Base-by-base conservation (phyloP, 139 green algal genomes). In the Nannochloris sp. region DNA sequence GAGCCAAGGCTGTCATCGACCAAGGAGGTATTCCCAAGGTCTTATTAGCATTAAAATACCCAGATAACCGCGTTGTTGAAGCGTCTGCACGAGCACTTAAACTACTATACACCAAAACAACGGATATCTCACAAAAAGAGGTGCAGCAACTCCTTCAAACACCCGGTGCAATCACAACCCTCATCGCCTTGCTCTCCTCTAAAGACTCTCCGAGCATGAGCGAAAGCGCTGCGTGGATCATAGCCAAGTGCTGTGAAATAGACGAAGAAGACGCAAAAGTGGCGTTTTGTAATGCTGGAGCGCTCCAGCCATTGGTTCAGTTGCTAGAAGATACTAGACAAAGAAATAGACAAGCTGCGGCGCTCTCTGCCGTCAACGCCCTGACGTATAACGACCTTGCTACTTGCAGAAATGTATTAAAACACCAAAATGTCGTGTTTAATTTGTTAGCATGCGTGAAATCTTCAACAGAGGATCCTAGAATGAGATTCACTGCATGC, bases 31-130 rank as follows among this genome's bases (percentile, higher is more conserved):
- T 91, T 10, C 64, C 76, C n/a, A 75, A 81, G 36, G 65, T 91
- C 37, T 64, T 90, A 19, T 53, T 54, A 2, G 75, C 73, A 55
- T 72, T 91, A 13, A 54, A 33, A 2, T 76, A 60, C 60, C 6
- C 58, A 14, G 75, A 86, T 6, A 60, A 72, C 6, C 65, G 65
- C 24, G 76, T 89, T 15, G 69, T 87, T 25, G 76, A 89, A 66
- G 84, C 84, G 0, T 73, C 67, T 5, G 58, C 79, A 45, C 77
- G 84, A 15, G 78, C 81, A 13, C 65, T 90, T 7, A 81, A 82
- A 55, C 72, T 84, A 59, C 66, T 90, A 0, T 86, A 72, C 60
- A 80, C n/a, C n/a, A n/a, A n/a, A n/a, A n/a, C n/a, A n/a, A n/a
- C 27, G 55, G 33, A 65, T 73, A 5, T 70, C 79, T 3, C 55